Evolutionary conservation across 2,329 filamentous ascomycete species (phyloP).

Genomic region (Nemania abortiva): DNA sequence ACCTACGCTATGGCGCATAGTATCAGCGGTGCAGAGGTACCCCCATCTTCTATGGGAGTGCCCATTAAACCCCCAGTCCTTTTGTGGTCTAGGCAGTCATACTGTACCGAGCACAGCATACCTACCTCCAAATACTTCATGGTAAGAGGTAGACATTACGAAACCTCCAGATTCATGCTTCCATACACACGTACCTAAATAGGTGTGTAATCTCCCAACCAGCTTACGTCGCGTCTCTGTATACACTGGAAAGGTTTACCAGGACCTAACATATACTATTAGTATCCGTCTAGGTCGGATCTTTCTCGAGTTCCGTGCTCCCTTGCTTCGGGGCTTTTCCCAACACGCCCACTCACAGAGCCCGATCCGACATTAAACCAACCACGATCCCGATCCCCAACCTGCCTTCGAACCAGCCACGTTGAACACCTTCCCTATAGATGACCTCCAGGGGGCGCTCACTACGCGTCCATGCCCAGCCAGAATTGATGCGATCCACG

Average conservation of each 20-base stretch:
- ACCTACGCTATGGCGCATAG: neutral
- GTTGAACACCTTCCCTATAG: slow-evolving; percentile 5
- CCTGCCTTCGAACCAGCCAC: neutral
- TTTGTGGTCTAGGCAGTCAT: neutral
- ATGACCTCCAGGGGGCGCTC: slow-evolving; percentile 33
- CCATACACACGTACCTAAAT: neutral
- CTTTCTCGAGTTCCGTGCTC: neutral
- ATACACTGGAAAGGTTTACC: neutral
- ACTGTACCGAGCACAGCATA: no score
- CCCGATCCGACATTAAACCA: slow-evolving; percentile 23
- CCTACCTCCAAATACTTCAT: neutral
- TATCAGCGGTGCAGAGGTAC: neutral
- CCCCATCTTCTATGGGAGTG: neutral
- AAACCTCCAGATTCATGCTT: slow-evolving; percentile 5
- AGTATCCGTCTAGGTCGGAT: neutral
- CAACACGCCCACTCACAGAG: neutral
- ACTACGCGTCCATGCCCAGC: slow-evolving; percentile 32
- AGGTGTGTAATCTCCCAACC: slow-evolving; percentile 4
- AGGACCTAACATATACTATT: neutral
- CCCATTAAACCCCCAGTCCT: neutral
- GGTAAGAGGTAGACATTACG: neutral
- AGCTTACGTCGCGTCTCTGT: neutral
- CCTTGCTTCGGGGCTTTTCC: neutral
- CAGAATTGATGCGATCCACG: slow-evolving; percentile 35
- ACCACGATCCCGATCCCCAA: slow-evolving; percentile 10